A percentile compares a stretch with the other conserved stretches of the same genome.
These are phyloP conservation scores for Gonapodya prolifera DNA, from an alignment of 192 early-diverging fungal species.

Conservation along the genomic window DNA sequence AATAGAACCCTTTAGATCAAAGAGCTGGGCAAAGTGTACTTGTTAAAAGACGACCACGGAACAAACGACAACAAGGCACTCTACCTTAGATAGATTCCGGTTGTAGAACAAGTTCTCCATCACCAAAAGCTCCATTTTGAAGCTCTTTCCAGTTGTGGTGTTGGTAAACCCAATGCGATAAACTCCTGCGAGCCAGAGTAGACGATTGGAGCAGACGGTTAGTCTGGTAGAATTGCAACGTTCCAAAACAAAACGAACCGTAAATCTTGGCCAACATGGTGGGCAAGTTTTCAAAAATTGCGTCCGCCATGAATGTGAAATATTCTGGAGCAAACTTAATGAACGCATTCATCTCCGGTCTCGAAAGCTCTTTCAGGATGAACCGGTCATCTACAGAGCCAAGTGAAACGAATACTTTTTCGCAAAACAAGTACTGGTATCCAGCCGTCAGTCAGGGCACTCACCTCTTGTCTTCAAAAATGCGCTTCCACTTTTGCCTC, in stretches of 20 bases:
- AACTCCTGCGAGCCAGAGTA: constrained; percentile 37
- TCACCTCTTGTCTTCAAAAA: constrained; percentile 78
- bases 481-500: constrained; percentile 84
- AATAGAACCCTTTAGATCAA: constrained; percentile 89
- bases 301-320: constrained; percentile 72
- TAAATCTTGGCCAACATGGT: constrained; percentile 8
- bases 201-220: neutral
- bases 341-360: constrained; percentile 74
- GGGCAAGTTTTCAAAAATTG: constrained; percentile 41
- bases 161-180: constrained; percentile 84
- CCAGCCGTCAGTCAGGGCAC: neutral
- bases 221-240: no score
- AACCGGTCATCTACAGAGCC: constrained; percentile 62
- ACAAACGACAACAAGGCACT: neutral
- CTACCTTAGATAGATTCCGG: constrained; percentile 57
- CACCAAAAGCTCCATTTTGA: constrained; percentile 82
- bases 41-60: neutral
- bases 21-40: constrained; percentile 42
- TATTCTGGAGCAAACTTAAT: constrained; percentile 82
- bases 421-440: neutral
- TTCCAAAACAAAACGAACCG: neutral
- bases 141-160: constrained; percentile 59
- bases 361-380: constrained; percentile 80
- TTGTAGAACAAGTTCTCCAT: constrained; percentile 96
- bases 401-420: no score